Evolutionary conservation across 331 rosid genomes (phyloP).

Genomic region (Spiraea crenata): DNA sequence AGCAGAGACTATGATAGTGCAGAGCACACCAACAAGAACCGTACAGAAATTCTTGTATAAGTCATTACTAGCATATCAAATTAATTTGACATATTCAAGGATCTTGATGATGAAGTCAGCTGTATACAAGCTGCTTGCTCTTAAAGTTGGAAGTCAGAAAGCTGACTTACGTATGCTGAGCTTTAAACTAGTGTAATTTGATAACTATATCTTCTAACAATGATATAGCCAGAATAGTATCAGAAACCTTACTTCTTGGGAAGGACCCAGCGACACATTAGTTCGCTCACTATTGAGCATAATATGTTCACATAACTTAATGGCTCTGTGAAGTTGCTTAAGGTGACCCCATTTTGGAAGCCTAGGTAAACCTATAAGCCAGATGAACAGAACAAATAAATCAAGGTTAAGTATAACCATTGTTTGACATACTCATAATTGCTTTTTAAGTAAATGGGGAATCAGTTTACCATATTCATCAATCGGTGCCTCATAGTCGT

Average conservation of each 20-base stretch:
- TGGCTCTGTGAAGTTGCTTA: conserved; percentile 82
- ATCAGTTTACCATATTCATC: conserved; percentile 78
- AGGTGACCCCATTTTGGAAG: conserved; percentile 97
- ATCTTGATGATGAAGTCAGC: neutral
- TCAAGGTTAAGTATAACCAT: conserved; percentile 8
- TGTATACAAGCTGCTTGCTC: neutral
- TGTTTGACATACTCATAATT: neutral
- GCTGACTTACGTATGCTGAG: neutral
- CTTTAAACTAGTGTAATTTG: neutral
- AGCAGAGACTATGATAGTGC: neutral
- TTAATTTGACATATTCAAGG: neutral
- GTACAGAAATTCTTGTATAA: neutral
- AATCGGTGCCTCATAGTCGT: conserved; percentile 92
- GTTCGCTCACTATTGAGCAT: conserved; percentile 58
- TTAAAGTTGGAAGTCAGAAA: neutral
- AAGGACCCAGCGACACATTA: conserved; percentile 63
- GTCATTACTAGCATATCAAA: conserved; percentile 2
- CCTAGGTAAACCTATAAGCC: conserved; percentile 70
- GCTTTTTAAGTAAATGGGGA: neutral
- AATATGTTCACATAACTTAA: conserved; percentile 68
- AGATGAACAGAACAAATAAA: conserved; percentile 15
- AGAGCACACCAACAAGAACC: neutral
- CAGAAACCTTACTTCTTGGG: conserved; percentile 60
- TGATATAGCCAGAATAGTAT: neutral
- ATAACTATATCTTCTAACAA: neutral